Evolutionary conservation across 2,329 filamentous ascomycete genomes (phyloP).

Genomic region (Huntiella decipiens): DNA sequence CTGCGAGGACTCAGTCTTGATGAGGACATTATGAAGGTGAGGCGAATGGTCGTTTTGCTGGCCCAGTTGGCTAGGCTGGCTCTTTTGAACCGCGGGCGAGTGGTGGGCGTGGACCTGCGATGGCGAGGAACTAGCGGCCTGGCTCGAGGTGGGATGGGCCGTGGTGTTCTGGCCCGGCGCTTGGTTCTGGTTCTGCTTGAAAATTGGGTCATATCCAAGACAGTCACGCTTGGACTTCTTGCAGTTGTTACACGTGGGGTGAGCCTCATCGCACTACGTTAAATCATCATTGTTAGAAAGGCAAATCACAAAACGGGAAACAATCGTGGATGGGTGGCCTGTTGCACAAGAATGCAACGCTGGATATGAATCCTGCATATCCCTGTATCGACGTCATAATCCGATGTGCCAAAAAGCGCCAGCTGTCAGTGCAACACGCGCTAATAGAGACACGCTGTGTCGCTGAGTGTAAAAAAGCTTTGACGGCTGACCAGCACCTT

Average conservation of each 20-base stretch:
- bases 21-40: slow-evolving; percentile 1
- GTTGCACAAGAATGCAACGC: slow-evolving; percentile 7
- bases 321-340: not conserved
- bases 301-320: not conserved
- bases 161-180: slow-evolving; percentile 11
- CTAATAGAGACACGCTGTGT: too few species aligned
- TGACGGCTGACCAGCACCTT: too few species aligned
- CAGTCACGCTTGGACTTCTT: slow-evolving; percentile 79
- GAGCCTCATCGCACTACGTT: slow-evolving; percentile 78
- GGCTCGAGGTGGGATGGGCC: slow-evolving; percentile 7
- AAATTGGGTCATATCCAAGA: slow-evolving; percentile 71
- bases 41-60: not conserved
- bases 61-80: not conserved
- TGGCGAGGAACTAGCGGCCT: not conserved
- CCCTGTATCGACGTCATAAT: slow-evolving; percentile 2
- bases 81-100: not conserved
- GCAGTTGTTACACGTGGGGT: slow-evolving; percentile 81
- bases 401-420: too few species aligned
- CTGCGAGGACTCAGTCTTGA: not conserved
- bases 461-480: not conserved
- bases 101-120: slow-evolving; percentile 3
- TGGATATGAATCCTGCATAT: not conserved
- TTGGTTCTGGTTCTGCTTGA: slow-evolving; percentile 44
- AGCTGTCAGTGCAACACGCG: too few species aligned
- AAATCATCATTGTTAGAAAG: not conserved